Conservation (phyloP, 805 yeast genomes). For the Tetrapisispora pingtungensis region DNA sequence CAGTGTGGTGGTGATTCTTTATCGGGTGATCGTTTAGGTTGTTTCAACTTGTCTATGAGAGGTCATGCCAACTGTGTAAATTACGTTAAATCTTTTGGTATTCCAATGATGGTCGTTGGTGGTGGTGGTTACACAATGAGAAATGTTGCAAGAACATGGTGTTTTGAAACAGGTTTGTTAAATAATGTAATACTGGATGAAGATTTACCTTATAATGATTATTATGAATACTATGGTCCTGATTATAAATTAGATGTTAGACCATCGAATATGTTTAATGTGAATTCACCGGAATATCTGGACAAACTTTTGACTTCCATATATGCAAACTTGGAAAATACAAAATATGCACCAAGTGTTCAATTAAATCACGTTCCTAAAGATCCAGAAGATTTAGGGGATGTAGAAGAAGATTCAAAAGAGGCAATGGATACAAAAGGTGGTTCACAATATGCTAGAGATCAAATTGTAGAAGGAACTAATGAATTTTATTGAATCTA, state of each 20-base stretch:
- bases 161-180: conserved; percentile 79
- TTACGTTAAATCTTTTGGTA: conserved; percentile 76
- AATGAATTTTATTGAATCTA: conserved; percentile 62
- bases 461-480: conserved; percentile 56
- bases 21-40: conserved; percentile 87
- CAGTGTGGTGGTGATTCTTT: conserved; percentile 97
- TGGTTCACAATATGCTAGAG: conserved; percentile 80
- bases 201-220: conserved; percentile 85
- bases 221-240: conserved; percentile 95
- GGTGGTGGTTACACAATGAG: conserved; percentile 98
- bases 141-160: conserved; percentile 91
- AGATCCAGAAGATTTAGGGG: conserved; percentile 80
- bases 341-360: conserved; percentile 96
- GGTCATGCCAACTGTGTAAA: conserved; percentile 96
- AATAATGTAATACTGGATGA: conserved; percentile 57
- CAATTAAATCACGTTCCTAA: conserved; percentile 84
- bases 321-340: conserved; percentile 67
- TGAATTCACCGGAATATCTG: conserved; percentile 85
- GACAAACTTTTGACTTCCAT: conserved; percentile 75
- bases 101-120: conserved; percentile 86
- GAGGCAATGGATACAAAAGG: conserved; percentile 83
- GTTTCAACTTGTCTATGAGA: conserved; percentile 81
- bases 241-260: conserved; percentile 91
- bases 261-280: conserved; percentile 93
- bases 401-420: conserved; percentile 73